These are phyloP conservation scores for Bonia amplexicaulis DNA, from an alignment of 176 grass and related monocot genomes.

Conservation along the genomic window DNA sequence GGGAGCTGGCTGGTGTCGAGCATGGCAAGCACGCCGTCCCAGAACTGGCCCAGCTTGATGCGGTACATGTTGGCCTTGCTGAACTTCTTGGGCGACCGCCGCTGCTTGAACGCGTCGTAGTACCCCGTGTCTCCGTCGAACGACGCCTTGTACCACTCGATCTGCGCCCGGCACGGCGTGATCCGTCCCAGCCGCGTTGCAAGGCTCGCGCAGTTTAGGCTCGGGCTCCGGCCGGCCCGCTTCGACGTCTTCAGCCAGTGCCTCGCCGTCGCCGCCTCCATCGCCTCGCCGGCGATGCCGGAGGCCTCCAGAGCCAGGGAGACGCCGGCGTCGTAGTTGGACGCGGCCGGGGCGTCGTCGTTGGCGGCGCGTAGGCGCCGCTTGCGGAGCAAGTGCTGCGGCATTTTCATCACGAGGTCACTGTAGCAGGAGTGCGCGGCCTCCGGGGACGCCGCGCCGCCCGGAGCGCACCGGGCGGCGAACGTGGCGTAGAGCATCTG, in stretches of 20 bases:
- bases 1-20: slow-evolving; percentile 70
- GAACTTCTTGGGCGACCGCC: slow-evolving; percentile 47
- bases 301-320: slow-evolving; percentile 67
- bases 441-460: background rate
- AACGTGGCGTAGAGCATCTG: slow-evolving; percentile 85
- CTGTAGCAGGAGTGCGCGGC: slow-evolving; percentile 58
- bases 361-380: background rate
- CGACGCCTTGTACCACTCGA: slow-evolving; percentile 89
- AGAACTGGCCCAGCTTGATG: slow-evolving; percentile 72
- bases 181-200: slow-evolving; percentile 61
- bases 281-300: slow-evolving; percentile 49
- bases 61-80: slow-evolving; percentile 51
- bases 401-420: slow-evolving; percentile 43
- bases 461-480: background rate
- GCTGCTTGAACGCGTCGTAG: slow-evolving; percentile 87
- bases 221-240: slow-evolving; percentile 40
- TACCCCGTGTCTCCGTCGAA: slow-evolving; percentile 76
- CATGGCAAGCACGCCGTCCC: slow-evolving; percentile 83
- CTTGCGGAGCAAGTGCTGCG: slow-evolving; percentile 51
- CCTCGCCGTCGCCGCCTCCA: slow-evolving; percentile 41
- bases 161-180: slow-evolving; percentile 71
- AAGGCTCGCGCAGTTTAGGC: slow-evolving; percentile 63
- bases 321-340: slow-evolving; percentile 51
- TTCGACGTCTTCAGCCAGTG: slow-evolving; percentile 69
- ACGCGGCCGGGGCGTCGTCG: background rate